These are phyloP conservation scores for Gonium pectorale DNA, from an alignment of 139 green algal genomes.

Conservation along the genomic window DNA sequence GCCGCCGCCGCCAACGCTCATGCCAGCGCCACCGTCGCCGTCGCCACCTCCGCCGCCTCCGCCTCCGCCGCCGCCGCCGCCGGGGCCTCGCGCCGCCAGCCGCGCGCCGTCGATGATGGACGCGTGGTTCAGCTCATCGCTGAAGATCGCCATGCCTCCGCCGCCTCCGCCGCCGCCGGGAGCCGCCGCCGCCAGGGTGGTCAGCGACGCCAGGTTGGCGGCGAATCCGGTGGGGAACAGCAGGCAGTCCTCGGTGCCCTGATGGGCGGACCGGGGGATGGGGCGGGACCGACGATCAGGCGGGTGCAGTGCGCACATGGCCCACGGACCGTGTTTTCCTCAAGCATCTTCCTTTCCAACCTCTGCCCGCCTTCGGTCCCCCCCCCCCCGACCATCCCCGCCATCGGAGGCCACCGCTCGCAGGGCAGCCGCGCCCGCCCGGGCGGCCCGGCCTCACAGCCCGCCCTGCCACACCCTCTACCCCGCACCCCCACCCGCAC, in stretches of 20 bases:
- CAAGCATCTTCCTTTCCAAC: no score
- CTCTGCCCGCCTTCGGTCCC: no score
- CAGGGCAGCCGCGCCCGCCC: no score
- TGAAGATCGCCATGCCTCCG: constrained; percentile 76
- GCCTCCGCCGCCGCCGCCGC: neutral
- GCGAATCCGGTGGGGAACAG: constrained; percentile 92
- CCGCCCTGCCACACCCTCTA: neutral
- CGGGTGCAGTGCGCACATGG: no score
- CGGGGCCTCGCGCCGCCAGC: constrained; percentile 60
- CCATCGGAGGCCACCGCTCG: no score
- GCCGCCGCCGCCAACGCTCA: neutral
- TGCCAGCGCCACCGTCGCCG: neutral
- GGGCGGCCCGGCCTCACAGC: neutral
- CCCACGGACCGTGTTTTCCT: no score
- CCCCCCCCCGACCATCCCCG: no score
- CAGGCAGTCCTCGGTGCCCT: constrained; percentile 79
- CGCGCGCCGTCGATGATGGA: constrained; percentile 94
- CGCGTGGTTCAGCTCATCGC: constrained; percentile 96
- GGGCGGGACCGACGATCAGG: no score
- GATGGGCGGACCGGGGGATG: no score
- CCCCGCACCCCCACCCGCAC: neutral
- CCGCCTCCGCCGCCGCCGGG: constrained; percentile 1
- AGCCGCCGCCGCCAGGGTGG: constrained; percentile 54
- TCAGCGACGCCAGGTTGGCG: constrained; percentile 88
- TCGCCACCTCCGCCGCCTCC: neutral